These are phyloP conservation scores for Fusarium clavum DNA, from an alignment of 2,329 filamentous ascomycete species.

Conservation along the genomic window DNA sequence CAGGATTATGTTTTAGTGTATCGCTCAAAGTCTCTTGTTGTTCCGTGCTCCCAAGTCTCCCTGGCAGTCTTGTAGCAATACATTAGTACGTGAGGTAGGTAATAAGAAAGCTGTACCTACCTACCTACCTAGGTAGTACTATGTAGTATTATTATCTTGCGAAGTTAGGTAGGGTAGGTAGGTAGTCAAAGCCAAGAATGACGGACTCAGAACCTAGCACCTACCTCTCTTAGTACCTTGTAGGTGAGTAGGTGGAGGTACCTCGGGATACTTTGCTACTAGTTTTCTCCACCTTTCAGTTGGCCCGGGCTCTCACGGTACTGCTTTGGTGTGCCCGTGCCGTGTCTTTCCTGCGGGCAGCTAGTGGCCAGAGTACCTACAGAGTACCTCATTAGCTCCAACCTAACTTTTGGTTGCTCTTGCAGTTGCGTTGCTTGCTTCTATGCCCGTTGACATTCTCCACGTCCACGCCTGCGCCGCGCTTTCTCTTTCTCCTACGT, in stretches of 20 bases:
- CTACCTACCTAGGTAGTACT: too few relatives aligned
- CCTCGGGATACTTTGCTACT: slow-evolving; percentile 18
- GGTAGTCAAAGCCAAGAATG: not conserved
- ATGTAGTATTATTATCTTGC: not conserved
- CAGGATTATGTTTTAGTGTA: not conserved
- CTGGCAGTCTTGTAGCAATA: not conserved
- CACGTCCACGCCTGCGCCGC: slow-evolving; percentile 27
- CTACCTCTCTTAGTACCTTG: not conserved
- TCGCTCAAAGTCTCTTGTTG: not conserved
- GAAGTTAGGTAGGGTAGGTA: not conserved
- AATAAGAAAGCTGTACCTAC: not conserved
- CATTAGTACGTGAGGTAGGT: not conserved
- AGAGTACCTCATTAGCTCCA: not conserved
- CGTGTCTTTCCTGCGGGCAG: slow-evolving; percentile 19
- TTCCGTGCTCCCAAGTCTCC: not conserved
- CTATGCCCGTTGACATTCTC: slow-evolving; percentile 25
- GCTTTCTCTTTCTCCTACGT: slow-evolving; percentile 28
- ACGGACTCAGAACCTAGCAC: slow-evolving; percentile 3
- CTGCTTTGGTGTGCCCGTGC: slow-evolving; percentile 25
- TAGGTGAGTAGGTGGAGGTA: slow-evolving; percentile 10
- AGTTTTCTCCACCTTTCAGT: slow-evolving; percentile 19
- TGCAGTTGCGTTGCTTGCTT: slow-evolving; percentile 20
- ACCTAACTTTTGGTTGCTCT: slow-evolving; percentile 8
- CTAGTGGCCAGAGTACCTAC: not conserved
- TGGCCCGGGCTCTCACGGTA: slow-evolving; percentile 20